Conservation (phyloP, 345 rosid genomes). For the Erysimum cheiranthoides region DNA sequence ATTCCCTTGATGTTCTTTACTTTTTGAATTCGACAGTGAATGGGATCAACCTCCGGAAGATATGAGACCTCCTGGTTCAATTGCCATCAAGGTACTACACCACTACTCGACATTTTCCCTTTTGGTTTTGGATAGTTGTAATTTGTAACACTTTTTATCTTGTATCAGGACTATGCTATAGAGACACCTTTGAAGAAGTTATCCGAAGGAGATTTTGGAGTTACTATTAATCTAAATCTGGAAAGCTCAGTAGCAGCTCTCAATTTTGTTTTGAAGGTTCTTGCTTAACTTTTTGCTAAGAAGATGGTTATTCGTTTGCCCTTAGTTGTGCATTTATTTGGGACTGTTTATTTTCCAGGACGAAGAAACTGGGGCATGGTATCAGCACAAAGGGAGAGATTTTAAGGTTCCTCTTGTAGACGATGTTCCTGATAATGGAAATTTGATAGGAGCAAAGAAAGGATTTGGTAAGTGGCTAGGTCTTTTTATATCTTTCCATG, state of each 20-base stretch:
- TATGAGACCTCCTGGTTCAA: slow-evolving; percentile 88
- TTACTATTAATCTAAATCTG: slow-evolving; percentile 61
- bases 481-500: slow-evolving; percentile 33
- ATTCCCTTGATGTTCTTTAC: slow-evolving; percentile 22
- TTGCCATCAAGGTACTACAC: slow-evolving; percentile 69
- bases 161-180: slow-evolving; percentile 83
- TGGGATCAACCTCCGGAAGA: slow-evolving; percentile 97
- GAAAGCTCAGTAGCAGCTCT: slow-evolving; percentile 70
- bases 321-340: slow-evolving; percentile 19
- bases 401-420: slow-evolving; percentile 85
- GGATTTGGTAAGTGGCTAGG: slow-evolving; percentile 63
- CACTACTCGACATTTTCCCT: slow-evolving; percentile 26
- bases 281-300: slow-evolving; percentile 17
- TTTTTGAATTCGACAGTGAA: slow-evolving; percentile 59
- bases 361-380: slow-evolving; percentile 90
- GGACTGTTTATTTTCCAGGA: slow-evolving; percentile 56
- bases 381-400: slow-evolving; percentile 89
- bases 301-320: background rate
- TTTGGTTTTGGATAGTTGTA: slow-evolving; percentile 8
- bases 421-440: slow-evolving; percentile 58
- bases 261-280: slow-evolving; percentile 91
- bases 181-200: slow-evolving; percentile 85
- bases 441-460: slow-evolving; percentile 63
- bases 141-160: slow-evolving; percentile 10
- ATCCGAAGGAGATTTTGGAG: slow-evolving; percentile 65